Conservation (phyloP, 305 asterid genomes). For the Andrographis paniculata region DNA sequence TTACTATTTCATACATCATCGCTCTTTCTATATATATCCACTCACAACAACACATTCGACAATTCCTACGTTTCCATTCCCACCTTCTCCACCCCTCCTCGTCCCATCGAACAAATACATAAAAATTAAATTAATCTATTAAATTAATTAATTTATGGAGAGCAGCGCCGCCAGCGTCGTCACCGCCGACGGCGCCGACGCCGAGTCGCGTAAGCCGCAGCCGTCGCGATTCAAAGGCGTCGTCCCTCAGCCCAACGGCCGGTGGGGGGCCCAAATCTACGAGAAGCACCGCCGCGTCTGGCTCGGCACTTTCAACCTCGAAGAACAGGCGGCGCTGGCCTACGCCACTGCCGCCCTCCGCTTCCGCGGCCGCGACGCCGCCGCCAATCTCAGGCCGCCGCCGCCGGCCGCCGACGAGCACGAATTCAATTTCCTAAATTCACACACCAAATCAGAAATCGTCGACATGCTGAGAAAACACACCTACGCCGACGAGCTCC, state of each 20-base stretch:
- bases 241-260: conserved; percentile 87
- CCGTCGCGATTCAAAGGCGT: conserved; percentile 82
- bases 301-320: conserved; percentile 81
- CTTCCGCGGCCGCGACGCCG: conserved; percentile 88
- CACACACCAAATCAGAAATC: conserved; percentile 69
- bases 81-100: no score
- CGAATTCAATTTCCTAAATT: conserved; percentile 37
- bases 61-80: no score
- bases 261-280: conserved; percentile 94
- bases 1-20: no score
- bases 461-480: conserved; percentile 86
- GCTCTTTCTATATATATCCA: no score
- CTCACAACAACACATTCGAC: no score
- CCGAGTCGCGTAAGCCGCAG: conserved; percentile 69
- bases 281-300: conserved; percentile 83
- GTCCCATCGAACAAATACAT: no score
- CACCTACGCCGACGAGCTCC: conserved; percentile 68
- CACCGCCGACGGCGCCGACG: conserved; percentile 50
- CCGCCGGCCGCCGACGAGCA: conserved; percentile 23
- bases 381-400: conserved; percentile 50
- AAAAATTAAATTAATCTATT: no score
- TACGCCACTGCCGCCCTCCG: conserved; percentile 75
- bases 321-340: conserved; percentile 64
- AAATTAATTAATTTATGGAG: no score
- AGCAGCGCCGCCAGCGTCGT: conserved; percentile 16